Evolutionary conservation across 805 yeast species (phyloP).

Genomic region (Jamesozyma spencerorum): DNA sequence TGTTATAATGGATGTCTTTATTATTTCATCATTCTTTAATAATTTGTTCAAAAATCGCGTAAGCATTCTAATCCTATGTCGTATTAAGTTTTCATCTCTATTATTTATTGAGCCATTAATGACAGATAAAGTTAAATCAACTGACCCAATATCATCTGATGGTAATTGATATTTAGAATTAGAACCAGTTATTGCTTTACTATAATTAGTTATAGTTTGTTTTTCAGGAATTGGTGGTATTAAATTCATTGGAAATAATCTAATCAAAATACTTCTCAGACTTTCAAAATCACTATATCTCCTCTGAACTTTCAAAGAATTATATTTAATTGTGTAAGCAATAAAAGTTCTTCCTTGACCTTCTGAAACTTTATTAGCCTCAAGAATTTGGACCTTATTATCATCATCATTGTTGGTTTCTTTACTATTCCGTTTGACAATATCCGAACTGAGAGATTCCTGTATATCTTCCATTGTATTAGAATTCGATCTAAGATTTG

Average conservation of each 20-base stretch:
- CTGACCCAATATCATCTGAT: slow-evolving; percentile 24
- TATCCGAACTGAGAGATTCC: background rate
- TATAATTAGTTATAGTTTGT: slow-evolving; percentile 35
- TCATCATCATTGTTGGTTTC: background rate
- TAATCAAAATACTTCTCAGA: slow-evolving; percentile 56
- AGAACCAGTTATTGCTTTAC: slow-evolving; percentile 25
- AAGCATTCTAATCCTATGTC: slow-evolving; percentile 30
- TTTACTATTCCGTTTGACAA: background rate
- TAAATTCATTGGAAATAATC: slow-evolving; percentile 69
- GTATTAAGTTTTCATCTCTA: slow-evolving; percentile 28
- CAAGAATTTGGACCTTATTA: slow-evolving; percentile 19
- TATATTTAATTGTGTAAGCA: slow-evolving; percentile 64
- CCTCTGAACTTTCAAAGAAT: slow-evolving; percentile 51
- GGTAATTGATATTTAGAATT: slow-evolving; percentile 23
- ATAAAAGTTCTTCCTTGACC: slow-evolving; percentile 35
- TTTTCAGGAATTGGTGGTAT: slow-evolving; percentile 94
- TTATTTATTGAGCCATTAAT: slow-evolving; percentile 24
- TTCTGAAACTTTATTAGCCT: slow-evolving; percentile 26
- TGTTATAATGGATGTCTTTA: slow-evolving; percentile 24
- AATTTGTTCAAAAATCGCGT: slow-evolving; percentile 28
- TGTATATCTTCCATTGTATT: background rate
- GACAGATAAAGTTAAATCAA: slow-evolving; percentile 25
- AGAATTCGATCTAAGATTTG: too few species aligned
- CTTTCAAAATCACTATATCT: slow-evolving; percentile 90
- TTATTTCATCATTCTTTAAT: slow-evolving; percentile 20